These are phyloP conservation scores for Vishniacozyma victoriae DNA, from an alignment of 768 basidiomycete genomes.

Conservation along the genomic window DNA sequence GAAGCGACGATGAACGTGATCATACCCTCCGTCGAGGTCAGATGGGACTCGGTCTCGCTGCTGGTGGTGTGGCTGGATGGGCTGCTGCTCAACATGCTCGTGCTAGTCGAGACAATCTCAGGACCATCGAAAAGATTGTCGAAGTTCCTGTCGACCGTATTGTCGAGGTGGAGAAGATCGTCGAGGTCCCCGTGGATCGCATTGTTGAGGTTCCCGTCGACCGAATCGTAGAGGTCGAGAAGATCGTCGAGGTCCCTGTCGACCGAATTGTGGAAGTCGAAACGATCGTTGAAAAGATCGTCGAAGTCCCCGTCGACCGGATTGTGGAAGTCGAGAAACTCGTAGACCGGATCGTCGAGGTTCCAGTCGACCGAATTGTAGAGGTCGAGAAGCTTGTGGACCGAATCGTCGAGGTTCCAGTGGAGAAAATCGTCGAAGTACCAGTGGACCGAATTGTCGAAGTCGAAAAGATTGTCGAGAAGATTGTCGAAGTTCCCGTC, in stretches of 20 bases:
- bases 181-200: conserved; percentile 28
- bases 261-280: conserved; percentile 37
- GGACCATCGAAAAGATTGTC: conserved; percentile 36
- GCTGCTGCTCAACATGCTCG: conserved; percentile 19
- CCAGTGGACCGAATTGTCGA: conserved; percentile 32
- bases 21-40: conserved; percentile 10
- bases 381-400: conserved; percentile 36
- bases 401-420: conserved; percentile 13
- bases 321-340: conserved; percentile 14
- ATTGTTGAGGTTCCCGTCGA: conserved; percentile 43
- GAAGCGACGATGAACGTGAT: conserved; percentile 25
- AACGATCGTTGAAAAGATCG: conserved; percentile 31
- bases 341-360: conserved; percentile 34
- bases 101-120: conserved; percentile 34
- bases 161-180: conserved; percentile 42
- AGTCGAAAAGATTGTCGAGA: conserved; percentile 41
- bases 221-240: conserved; percentile 32
- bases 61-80: conserved; percentile 15
- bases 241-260: conserved; percentile 20
- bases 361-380: conserved; percentile 38
- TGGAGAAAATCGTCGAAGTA: conserved; percentile 19
- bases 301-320: conserved; percentile 17
- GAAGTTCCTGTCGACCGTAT: conserved; percentile 22
- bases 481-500: conserved; percentile 9
- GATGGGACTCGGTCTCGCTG: conserved; percentile 13